Conservation (phyloP, 805 yeast genomes). For the Ogataea salicorniae region DNA sequence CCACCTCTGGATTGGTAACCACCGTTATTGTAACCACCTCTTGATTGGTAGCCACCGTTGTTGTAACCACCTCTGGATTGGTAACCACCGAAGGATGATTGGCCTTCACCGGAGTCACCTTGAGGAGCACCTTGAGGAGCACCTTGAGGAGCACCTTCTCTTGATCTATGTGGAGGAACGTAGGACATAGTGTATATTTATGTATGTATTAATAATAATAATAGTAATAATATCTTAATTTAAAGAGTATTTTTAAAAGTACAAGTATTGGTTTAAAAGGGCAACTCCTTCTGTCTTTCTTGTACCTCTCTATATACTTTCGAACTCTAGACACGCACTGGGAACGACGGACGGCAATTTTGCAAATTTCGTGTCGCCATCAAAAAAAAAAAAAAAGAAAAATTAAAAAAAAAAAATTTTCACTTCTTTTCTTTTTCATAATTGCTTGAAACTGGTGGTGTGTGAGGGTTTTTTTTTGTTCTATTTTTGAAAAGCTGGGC, state of each 20-base stretch:
- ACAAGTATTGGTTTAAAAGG: too few species aligned
- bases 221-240: background rate
- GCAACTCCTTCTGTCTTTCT: too few species aligned
- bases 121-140: conserved; percentile 16
- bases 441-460: too few species aligned
- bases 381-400: background rate
- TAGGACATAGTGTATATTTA: conserved; percentile 27
- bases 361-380: background rate
- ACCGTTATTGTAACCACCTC: conserved; percentile 27
- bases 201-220: background rate
- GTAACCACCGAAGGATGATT: conserved; percentile 26
- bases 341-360: too few species aligned
- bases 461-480: too few species aligned
- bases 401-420: background rate
- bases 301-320: too few species aligned
- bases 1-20: conserved; percentile 24
- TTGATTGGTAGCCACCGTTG: conserved; percentile 22
- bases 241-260: too few species aligned
- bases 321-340: too few species aligned
- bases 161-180: conserved; percentile 48
- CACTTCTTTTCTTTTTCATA: too few species aligned
- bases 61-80: conserved; percentile 20
- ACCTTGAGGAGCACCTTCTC: conserved; percentile 13
- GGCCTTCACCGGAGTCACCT: conserved; percentile 12
- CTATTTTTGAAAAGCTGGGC: too few species aligned